Percentiles rank a stretch among this genome's conserved stretches.
These are phyloP conservation scores for Metschnikowia dekortorum DNA, from an alignment of 805 yeast species.

Conservation along the genomic window DNA sequence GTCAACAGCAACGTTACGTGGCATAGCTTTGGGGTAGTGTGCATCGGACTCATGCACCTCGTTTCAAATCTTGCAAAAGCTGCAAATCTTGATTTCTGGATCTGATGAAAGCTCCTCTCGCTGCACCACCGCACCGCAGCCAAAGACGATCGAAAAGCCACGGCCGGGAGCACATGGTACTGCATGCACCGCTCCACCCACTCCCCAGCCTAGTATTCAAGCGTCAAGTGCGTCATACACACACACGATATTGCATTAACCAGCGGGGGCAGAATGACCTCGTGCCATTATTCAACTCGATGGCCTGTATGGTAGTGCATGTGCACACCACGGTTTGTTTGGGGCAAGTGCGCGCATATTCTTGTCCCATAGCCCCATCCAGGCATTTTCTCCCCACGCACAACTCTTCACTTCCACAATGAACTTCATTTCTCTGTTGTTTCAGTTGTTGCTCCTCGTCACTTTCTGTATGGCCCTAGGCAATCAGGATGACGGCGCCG, in stretches of 20 bases:
- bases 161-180: no score
- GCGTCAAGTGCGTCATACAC: no score
- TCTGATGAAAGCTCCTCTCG: not conserved
- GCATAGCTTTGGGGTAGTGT: not conserved
- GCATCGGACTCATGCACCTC: no score
- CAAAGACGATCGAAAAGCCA: not conserved
- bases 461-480: conserved; percentile 10
- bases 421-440: conserved; percentile 6
- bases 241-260: no score
- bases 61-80: no score
- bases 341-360: not conserved
- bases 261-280: not conserved
- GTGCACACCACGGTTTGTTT: not conserved
- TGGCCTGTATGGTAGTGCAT: conserved; percentile 1
- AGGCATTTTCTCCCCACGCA: not conserved
- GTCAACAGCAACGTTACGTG: not conserved
- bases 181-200: not conserved
- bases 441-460: conserved; percentile 8
- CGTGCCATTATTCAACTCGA: not conserved
- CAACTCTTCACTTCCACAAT: conserved; percentile 1
- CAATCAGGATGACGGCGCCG: conserved; percentile 3
- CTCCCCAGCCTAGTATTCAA: no score
- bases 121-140: not conserved
- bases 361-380: no score
- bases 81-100: no score